Evolutionary conservation across 148 eudicot species (phyloP), one percentile per base, ranked within the genome.

Genomic region (Persicaria tinctoria): DNA sequence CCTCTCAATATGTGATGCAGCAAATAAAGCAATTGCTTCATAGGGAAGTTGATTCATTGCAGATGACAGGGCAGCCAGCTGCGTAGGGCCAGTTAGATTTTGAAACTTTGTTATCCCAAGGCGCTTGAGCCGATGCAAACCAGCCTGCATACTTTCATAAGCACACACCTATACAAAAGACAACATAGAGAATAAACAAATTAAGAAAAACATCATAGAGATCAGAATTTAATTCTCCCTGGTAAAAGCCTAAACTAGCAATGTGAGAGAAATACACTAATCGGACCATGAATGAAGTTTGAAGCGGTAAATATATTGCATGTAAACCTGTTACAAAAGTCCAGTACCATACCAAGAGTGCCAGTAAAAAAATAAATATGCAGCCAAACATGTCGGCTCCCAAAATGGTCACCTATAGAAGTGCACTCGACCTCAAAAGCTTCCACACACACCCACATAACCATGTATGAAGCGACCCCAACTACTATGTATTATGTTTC

Each of bases 91-190:
- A 51, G 87, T 79, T 46, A 96, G 84, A 74, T 81, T 84, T 74
- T 92, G 85, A 83, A 94, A 79, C 76, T 83, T 87, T 18, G 87
- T 86, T 78, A 94, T 92, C 70, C 98, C 98, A 78, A 94, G 85
- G 47, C 98, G 89, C 69, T 89, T 94, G 76, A 94, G 96, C 79
- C 93, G 90, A 85, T 90, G 80, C 62, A 85, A 77, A 17, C 97
- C 97, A 78, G 98, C 98, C 83, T 78, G 96, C 97, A 94, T 92
- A 84, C 98, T 94, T 85, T 94, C 98, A 84, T 90, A 94, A 46
- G 91, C 80, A 75, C 98, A 94, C 3, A 94, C 98, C 97, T 92
- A 75, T 1, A 54, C 70, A 72, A 69, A 48, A 64, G 73, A 46
- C 32, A 71, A 71, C 54, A 71, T 47, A 63, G 7, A 63, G 41